Evolutionary conservation across 2,329 filamentous ascomycete genomes (phyloP).

Genomic region (Clonostachys sp.): DNA sequence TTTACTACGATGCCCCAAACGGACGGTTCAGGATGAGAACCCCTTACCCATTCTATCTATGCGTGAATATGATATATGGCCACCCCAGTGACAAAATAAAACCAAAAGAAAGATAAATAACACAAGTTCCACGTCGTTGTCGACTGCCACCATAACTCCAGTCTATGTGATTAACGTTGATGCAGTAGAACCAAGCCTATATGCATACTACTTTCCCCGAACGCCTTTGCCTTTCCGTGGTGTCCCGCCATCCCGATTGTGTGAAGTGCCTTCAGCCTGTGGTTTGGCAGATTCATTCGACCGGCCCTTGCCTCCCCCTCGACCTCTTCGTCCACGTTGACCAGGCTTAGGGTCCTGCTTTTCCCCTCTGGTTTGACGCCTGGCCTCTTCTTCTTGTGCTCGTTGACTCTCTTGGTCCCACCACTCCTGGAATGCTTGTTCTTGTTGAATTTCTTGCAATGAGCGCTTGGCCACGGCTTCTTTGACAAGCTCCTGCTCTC

Average conservation of each 20-base stretch:
- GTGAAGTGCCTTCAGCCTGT: neutral
- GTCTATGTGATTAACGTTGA: neutral
- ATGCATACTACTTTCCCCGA: too few relatives aligned
- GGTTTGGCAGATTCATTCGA: neutral
- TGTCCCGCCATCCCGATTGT: neutral
- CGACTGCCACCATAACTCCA: too few relatives aligned
- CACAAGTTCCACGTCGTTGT: too few relatives aligned
- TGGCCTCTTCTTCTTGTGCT: constrained; percentile 59
- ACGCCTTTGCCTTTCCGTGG: too few relatives aligned
- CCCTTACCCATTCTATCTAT: too few relatives aligned
- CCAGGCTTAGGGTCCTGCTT: constrained; percentile 34
- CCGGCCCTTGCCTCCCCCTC: neutral
- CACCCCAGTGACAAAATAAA: too few relatives aligned
- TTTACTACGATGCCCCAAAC: too few relatives aligned
- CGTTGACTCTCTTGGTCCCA: constrained; percentile 83
- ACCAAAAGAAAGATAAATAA: too few relatives aligned
- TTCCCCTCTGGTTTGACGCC: constrained; percentile 32
- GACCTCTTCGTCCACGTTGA: constrained; percentile 18
- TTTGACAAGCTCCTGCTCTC: constrained; percentile 75
- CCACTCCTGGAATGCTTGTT: constrained; percentile 96
- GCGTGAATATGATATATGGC: too few relatives aligned
- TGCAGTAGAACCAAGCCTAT: neutral
- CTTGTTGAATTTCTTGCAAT: constrained; percentile 90
- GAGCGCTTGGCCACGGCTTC: constrained; percentile 86
- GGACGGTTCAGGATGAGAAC: too few relatives aligned